Percentiles rank a stretch among this genome's conserved stretches.
These are phyloP conservation scores for Mycocentrospora acerina DNA, from an alignment of 2,329 filamentous ascomycete species.

Conservation along the genomic window DNA sequence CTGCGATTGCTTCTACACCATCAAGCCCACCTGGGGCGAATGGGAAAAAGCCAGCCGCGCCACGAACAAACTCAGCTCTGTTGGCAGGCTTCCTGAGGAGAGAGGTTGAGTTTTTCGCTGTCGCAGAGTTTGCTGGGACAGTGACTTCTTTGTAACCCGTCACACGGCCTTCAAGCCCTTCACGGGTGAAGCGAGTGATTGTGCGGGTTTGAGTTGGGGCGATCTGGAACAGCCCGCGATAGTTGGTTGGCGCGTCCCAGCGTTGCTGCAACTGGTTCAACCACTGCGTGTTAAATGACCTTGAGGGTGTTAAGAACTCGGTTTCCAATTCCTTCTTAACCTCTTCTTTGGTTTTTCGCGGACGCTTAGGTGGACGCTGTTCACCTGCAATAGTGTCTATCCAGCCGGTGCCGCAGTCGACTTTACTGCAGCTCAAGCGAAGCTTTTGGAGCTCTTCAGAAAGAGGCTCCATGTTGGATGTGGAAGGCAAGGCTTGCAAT, in stretches of 20 bases:
- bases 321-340: slow-evolving; percentile 72
- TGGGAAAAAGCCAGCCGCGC: slow-evolving; percentile 89
- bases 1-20: slow-evolving; percentile 80
- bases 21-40: slow-evolving; percentile 91
- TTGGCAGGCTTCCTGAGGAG: slow-evolving; percentile 81
- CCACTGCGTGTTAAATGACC: slow-evolving; percentile 80
- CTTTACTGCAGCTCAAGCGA: slow-evolving; percentile 43
- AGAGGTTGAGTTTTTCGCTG: slow-evolving; percentile 93
- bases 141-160: slow-evolving; percentile 95
- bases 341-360: slow-evolving; percentile 58
- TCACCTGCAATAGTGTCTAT: slow-evolving; percentile 64
- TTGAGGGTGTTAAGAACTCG: slow-evolving; percentile 77
- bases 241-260: slow-evolving; percentile 82
- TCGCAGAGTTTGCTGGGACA: slow-evolving; percentile 82
- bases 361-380: slow-evolving; percentile 54
- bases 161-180: slow-evolving; percentile 88
- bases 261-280: slow-evolving; percentile 84
- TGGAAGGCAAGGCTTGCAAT: slow-evolving; percentile 1
- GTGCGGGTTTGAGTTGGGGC: slow-evolving; percentile 91
- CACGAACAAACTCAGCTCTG: slow-evolving; percentile 86
- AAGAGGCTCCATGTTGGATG: slow-evolving; percentile 42
- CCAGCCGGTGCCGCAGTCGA: slow-evolving; percentile 31
- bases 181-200: slow-evolving; percentile 87
- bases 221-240: slow-evolving; percentile 80
- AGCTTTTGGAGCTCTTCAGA: slow-evolving; percentile 55